Conservation (phyloP, 352 stramenopile genomes). For the Pythium folliculosum region DNA sequence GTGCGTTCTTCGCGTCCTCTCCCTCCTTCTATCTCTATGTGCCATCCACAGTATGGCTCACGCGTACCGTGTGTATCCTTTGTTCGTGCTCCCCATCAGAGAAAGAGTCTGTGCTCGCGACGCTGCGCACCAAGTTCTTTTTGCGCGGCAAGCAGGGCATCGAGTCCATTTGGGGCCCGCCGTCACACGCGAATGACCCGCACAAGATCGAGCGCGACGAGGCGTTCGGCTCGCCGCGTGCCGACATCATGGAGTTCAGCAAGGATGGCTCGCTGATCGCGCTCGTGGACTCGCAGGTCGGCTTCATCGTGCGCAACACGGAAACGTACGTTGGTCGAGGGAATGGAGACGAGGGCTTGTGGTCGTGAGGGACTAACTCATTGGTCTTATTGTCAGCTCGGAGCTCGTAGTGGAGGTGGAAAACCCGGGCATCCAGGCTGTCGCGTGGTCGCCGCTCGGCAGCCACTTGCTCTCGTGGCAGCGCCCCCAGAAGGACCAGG, state of each 20-base stretch:
- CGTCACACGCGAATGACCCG: slow-evolving; percentile 45
- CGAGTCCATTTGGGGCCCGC: slow-evolving; percentile 76
- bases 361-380: background rate
- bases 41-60: background rate
- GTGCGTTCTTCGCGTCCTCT: background rate
- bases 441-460: slow-evolving; percentile 81
- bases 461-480: slow-evolving; percentile 89
- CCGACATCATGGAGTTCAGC: slow-evolving; percentile 79
- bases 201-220: slow-evolving; percentile 58
- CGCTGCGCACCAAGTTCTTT: slow-evolving; percentile 82
- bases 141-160: slow-evolving; percentile 74
- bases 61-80: background rate
- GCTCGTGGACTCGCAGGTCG: slow-evolving; percentile 59
- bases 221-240: slow-evolving; percentile 41
- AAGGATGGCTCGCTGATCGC: slow-evolving; percentile 64
- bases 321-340: slow-evolving; percentile 44
- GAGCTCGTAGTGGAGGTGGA: slow-evolving; percentile 57
- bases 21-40: background rate
- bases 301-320: slow-evolving; percentile 69
- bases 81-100: slow-evolving; percentile 2
- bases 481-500: slow-evolving; percentile 73
- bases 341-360: background rate
- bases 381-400: slow-evolving; percentile 32
- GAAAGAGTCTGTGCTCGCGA: slow-evolving; percentile 24
- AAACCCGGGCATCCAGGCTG: slow-evolving; percentile 75